Evolutionary conservation across 202 grass and related monocot genomes (phyloP), one percentile per base, ranked within the genome.

Genomic region (Tripidium arundinaceum): DNA sequence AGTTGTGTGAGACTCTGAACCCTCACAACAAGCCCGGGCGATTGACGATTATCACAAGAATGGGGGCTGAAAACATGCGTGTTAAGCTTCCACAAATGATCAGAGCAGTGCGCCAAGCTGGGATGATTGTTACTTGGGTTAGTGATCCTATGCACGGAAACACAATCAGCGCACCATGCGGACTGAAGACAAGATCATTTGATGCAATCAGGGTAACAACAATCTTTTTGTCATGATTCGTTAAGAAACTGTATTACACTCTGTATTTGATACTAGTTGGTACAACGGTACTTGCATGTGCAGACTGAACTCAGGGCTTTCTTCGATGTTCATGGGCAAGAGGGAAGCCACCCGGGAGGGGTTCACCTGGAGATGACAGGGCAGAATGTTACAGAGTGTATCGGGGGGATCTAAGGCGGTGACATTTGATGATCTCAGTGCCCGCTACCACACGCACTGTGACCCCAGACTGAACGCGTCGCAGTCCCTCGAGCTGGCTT

Each of bases 301-400:
- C 77, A 92, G 89, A 84, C 85, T 47, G 94, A 97, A 79, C 78
- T 97, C 15, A 84, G 78, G 47, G 87, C 85, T 45, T 97, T 97
- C 87, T 94, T 94, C 42, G 91, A 90, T 83, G 89, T 90, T 38
- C 94, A 94, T 59, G 87, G 79, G 24, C 80, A 76, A 94, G 87
- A 87, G 58, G 91, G 91, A 67, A 94, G 83, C 74, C 70, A 97
- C 76, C 89, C 83, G 0, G 87, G 87, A 33, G 94, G 91, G 11
- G 70, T 97, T 81, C 91, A 94, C 62, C 28, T 94, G 65, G 91
- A 97, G 85, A 94, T 97, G 94, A 94, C 91, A 0, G 89, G 94
- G 45, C 85, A 94, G 77, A 89, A 97, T 27, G 91, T 94, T 34
- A 94, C 87, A 5, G 80, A 97, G 73, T 94, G 91, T 81, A 86